Conservation (phyloP, 2,329 filamentous ascomycete species). For the Talaromyces sp. region DNA sequence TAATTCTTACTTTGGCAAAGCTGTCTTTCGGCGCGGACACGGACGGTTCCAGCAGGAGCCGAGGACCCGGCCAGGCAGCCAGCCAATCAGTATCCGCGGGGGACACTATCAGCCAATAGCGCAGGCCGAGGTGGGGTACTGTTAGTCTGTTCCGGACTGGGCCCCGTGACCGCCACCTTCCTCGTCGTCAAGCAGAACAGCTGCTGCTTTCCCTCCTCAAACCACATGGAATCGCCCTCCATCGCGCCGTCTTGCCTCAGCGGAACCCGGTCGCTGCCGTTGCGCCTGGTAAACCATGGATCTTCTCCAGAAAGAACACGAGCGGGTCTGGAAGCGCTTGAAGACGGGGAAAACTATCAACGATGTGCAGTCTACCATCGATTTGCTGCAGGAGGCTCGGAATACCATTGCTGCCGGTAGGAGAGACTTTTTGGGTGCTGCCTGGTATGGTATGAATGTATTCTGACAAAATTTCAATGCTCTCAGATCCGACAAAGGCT, state of each 20-base stretch:
- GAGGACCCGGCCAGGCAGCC: neutral
- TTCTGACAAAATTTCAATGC: neutral
- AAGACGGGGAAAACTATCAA: conserved; percentile 65
- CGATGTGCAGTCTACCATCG: conserved; percentile 78
- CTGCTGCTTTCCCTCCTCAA: neutral
- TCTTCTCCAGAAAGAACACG: conserved; percentile 66
- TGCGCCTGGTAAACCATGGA: conserved; percentile 44
- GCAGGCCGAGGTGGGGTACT: neutral
- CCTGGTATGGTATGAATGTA: neutral
- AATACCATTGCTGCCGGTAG: conserved; percentile 66
- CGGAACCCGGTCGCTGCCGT: neutral
- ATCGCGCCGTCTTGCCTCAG: neutral
- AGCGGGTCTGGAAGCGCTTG: conserved; percentile 62
- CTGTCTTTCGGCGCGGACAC: neutral
- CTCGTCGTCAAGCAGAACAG: neutral
- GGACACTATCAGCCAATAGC: neutral
- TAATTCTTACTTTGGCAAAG: neutral
- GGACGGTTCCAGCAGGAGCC: neutral
- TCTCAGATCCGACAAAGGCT: conserved; percentile 61
- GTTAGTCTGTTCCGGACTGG: neutral
- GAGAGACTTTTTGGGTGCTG: conserved; percentile 12
- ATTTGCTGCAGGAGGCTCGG: conserved; percentile 66
- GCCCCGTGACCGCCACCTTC: conserved; percentile 4
- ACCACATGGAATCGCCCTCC: neutral
- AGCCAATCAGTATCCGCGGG: neutral